Evolutionary conservation across 345 rosid species (phyloP).

Genomic region (Raphanus raphanistrum): DNA sequence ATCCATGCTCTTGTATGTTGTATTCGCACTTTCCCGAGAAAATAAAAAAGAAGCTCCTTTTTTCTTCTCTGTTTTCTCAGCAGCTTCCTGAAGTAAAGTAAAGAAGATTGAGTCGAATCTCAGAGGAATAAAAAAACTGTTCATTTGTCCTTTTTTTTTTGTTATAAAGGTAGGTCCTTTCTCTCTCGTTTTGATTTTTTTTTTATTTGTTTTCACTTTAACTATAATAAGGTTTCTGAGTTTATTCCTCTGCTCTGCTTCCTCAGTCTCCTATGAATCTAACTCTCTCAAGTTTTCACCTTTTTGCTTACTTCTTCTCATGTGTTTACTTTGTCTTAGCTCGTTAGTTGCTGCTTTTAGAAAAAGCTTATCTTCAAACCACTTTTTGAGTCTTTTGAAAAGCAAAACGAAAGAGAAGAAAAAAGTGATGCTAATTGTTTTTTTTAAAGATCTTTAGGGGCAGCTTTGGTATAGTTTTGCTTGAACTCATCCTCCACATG

Average conservation of each 20-base stretch:
- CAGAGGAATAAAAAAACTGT: constrained; percentile 14
- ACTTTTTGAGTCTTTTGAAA: not conserved
- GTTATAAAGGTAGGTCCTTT: constrained; percentile 27
- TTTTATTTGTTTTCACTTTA: not conserved
- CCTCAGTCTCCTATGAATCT: not conserved
- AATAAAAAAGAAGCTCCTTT: constrained; percentile 15
- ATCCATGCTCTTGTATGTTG: constrained; percentile 11
- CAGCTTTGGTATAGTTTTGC: not conserved
- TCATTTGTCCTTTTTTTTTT: not conserved
- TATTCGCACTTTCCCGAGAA: constrained; percentile 36
- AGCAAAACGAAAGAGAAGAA: not conserved
- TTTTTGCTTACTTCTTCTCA: not conserved
- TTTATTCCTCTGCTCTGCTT: constrained; percentile 3
- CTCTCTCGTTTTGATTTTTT: not conserved
- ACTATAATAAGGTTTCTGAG: constrained; percentile 18
- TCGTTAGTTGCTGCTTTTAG: constrained; percentile 5
- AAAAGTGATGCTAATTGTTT: not conserved
- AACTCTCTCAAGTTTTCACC: not conserved
- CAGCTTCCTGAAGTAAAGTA: constrained; percentile 11
- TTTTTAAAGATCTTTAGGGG: constrained; percentile 7
- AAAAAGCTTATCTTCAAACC: not conserved
- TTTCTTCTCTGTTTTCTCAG: constrained; percentile 19
- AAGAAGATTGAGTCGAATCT: constrained; percentile 17
- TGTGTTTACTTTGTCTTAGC: not conserved
- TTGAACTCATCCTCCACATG: not conserved